Evolutionary conservation across 306 rosid genomes (phyloP).

Genomic region (Oxytropis ochrocephala): DNA sequence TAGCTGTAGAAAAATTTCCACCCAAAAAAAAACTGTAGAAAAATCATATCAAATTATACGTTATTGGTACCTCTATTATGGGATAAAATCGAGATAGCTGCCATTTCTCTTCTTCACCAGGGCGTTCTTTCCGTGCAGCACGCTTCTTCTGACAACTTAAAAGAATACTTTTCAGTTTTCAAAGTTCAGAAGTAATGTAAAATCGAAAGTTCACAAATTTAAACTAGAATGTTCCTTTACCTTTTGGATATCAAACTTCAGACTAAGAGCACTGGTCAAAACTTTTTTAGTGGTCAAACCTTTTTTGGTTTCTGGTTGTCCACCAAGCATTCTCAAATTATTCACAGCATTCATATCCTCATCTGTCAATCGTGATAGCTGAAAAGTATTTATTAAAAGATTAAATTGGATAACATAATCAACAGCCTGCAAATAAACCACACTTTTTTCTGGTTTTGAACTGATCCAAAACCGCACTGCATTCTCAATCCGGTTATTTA

Average conservation of each 20-base stretch:
- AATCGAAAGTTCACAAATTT: not conserved
- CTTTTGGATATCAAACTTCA: constrained; percentile 86
- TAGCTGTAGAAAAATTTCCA: too few relatives aligned
- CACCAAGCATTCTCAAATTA: constrained; percentile 74
- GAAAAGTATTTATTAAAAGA: constrained; percentile 20
- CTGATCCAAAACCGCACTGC: too few relatives aligned
- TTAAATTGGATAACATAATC: constrained; percentile 10
- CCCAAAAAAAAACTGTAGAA: too few relatives aligned
- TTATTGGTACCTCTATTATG: constrained; percentile 65
- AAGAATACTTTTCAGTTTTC: constrained; percentile 29
- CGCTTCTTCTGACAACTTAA: constrained; percentile 68
- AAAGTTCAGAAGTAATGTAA: not conserved
- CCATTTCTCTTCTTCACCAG: constrained; percentile 75
- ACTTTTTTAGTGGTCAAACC: constrained; percentile 50
- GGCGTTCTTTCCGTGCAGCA: constrained; percentile 75
- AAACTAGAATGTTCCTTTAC: constrained; percentile 28
- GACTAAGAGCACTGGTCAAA: constrained; percentile 47
- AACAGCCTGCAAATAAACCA: not conserved
- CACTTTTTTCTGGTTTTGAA: too few relatives aligned
- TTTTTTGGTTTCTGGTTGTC: constrained; percentile 61
- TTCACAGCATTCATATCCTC: constrained; percentile 73
- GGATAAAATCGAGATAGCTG: constrained; percentile 91
- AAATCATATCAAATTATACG: not conserved
- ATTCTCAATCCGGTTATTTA: too few relatives aligned
- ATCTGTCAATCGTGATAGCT: constrained; percentile 64